Evolutionary conservation across 1,139 yeast species (phyloP).

Genomic region (Taphrina communis): DNA sequence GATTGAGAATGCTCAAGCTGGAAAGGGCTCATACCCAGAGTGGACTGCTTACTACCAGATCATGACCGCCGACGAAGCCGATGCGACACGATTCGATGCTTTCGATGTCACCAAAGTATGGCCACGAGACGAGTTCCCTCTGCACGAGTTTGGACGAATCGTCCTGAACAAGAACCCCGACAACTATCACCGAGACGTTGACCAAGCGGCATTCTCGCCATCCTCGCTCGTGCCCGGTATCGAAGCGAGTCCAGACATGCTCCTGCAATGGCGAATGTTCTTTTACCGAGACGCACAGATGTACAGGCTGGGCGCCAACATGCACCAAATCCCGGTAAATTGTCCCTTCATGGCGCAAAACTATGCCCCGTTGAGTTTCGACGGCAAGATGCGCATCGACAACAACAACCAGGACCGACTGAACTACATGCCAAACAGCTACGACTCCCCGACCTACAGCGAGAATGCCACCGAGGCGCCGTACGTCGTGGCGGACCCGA

Average conservation of each 20-base stretch:
- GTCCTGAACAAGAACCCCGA: constrained; percentile 63
- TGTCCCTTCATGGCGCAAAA: constrained; percentile 45
- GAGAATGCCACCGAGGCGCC: constrained; percentile 24
- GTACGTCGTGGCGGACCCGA: constrained; percentile 23
- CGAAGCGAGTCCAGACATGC: constrained; percentile 67
- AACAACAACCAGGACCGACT: constrained; percentile 80
- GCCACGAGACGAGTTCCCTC: constrained; percentile 65
- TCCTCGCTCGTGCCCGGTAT: constrained; percentile 65
- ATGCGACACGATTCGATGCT: constrained; percentile 57
- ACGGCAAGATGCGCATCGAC: constrained; percentile 82
- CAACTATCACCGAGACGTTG: constrained; percentile 65
- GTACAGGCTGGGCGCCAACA: constrained; percentile 66
- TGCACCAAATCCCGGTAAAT: constrained; percentile 71
- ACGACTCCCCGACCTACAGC: constrained; percentile 27
- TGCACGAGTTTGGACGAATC: constrained; percentile 64
- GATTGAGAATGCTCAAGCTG: constrained; percentile 55
- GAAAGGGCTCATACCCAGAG: constrained; percentile 61
- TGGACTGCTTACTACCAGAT: constrained; percentile 72
- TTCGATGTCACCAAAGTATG: constrained; percentile 71
- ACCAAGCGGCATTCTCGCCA: constrained; percentile 67
- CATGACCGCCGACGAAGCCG: constrained; percentile 70
- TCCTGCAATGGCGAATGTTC: constrained; percentile 63
- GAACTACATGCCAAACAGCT: constrained; percentile 54
- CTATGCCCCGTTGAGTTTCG: constrained; percentile 60
- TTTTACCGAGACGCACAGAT: constrained; percentile 68